Base-by-base conservation (phyloP, 306 rosid genomes). In the Cicer judaicum region DNA sequence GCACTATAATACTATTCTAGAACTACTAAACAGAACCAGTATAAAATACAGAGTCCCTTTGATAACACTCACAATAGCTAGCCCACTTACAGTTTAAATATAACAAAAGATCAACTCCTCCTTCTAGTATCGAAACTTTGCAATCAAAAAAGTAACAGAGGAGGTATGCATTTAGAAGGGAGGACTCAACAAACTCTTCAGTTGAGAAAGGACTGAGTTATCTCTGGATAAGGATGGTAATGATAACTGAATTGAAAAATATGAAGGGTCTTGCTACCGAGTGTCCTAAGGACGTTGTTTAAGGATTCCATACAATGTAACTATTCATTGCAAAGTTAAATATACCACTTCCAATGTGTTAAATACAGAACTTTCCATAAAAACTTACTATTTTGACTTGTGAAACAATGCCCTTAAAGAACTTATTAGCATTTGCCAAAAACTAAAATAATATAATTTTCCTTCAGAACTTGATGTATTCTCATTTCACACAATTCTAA, bases 121-220 rank as follows among this genome's bases (percentile, higher is more conserved):
- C 40, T 79, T 16, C 19, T 60, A 64, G n/a, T 64, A 18, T 68
- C 57, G 50, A 5, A 44, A 54, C n/a, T 68, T 57, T 29, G 64
- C 34, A 68, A 67, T 2, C 47, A 6, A 61, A 2, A 18, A 2
- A 18, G 16, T 61, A 60, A 18, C 67, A 3, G 64, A 64, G 73
- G 67, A 40, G 18, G 53, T 54, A 10, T 7, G 56, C 52, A 53
- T 64, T 57, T 11, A 40, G 9, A 48, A 56, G 18, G 18, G 49
- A 70, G 36, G 78, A 50, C 21, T 57, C 69, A 55, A 67, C 46
- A 65, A 55, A 53, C 74, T 54, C 53, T 64, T 54, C 55, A 14
- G 40, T 14, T 64, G 70, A 73, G 79, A 42, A 36, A 15, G 47
- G 65, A 39, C 71, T 70, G 42, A 78, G 52, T 54, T 52, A 71